These are phyloP conservation scores for Pyricularia grisea DNA, from an alignment of 2,329 filamentous ascomycete genomes.

Conservation along the genomic window DNA sequence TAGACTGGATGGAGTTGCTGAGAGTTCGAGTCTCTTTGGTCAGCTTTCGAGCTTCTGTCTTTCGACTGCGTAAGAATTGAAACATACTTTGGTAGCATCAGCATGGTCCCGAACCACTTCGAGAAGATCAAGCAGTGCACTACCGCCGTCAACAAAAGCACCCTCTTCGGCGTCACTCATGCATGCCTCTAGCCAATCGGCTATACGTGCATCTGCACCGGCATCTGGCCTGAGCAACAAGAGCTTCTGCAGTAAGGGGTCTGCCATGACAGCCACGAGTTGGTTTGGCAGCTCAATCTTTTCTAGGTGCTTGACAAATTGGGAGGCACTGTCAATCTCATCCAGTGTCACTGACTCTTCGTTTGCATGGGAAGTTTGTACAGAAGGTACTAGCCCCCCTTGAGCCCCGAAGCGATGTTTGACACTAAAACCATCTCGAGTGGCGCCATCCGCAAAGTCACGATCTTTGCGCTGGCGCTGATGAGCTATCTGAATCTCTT, in stretches of 20 bases:
- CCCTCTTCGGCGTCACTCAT: conserved; percentile 44
- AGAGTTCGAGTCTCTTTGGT: not conserved
- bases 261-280: conserved; percentile 64
- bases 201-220: conserved; percentile 40
- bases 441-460: conserved; percentile 26
- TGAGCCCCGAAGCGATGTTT: conserved; percentile 33
- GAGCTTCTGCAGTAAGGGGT: conserved; percentile 72
- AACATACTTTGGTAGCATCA: conserved; percentile 41
- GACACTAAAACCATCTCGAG: conserved; percentile 53
- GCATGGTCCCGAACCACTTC: conserved; percentile 47
- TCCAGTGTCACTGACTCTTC: conserved; percentile 63
- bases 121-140: conserved; percentile 39
- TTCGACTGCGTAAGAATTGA: not conserved
- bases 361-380: conserved; percentile 65
- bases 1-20: not conserved
- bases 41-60: not conserved
- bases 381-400: conserved; percentile 44
- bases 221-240: conserved; percentile 52
- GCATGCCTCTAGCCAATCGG: conserved; percentile 49
- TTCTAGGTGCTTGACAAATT: conserved; percentile 65
- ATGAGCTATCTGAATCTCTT: conserved; percentile 54
- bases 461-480: conserved; percentile 29
- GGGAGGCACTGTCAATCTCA: conserved; percentile 63
- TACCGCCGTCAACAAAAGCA: conserved; percentile 26
- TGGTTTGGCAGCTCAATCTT: conserved; percentile 76